Evolutionary conservation across 169 alveolate species (phyloP), one percentile per base, ranked within the genome.

Genomic region (Amoebophrya sp.): DNA sequence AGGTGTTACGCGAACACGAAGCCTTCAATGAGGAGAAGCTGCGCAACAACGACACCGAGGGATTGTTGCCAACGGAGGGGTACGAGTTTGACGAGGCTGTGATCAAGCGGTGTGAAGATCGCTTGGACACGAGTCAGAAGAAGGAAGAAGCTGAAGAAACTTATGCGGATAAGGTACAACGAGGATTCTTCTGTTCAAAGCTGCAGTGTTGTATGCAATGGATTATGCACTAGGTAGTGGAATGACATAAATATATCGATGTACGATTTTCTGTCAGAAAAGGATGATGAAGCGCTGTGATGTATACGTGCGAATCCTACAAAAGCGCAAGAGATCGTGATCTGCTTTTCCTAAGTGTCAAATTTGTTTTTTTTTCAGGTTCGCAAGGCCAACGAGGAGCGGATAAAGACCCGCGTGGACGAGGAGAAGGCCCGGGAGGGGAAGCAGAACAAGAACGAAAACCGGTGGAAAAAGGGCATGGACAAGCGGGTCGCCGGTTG

Each of bases 401-500:
- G 83, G 10, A 66, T 66, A 12, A 66, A 66, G 83, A 25, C 29
- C 10, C 83, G 83, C 39, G 35, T 25, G 83, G 83, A 66, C 39
- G 35, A 66, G 32, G 83, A 66, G 35, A 66, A n/a, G 35, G 83
- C 1, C 39, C 32, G 35, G 35, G 18, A 66, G 18, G 32, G 83
- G 35, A 66, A 66, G 83, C 83, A 66, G 83, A 2, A 18, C 32
- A 7, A 66, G 29, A 7, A 25, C 32, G 83, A 66, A 25, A 7
- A 66, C 7, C 29, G 83, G 29, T 66, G 29, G 29, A 66, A 66
- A 25, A 66, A 66, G 35, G 35, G 35, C 83, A 66, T 66, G 83
- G 83, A 66, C 35, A 66, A 66, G 35, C 83, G 83, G 35, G 83
- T 66, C 10, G 83, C 83, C 35, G 83, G 83, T 2, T 66, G 83